These are phyloP conservation scores for Hortaea sp. DNA, from an alignment of 2,329 filamentous ascomycete species.

Conservation along the genomic window DNA sequence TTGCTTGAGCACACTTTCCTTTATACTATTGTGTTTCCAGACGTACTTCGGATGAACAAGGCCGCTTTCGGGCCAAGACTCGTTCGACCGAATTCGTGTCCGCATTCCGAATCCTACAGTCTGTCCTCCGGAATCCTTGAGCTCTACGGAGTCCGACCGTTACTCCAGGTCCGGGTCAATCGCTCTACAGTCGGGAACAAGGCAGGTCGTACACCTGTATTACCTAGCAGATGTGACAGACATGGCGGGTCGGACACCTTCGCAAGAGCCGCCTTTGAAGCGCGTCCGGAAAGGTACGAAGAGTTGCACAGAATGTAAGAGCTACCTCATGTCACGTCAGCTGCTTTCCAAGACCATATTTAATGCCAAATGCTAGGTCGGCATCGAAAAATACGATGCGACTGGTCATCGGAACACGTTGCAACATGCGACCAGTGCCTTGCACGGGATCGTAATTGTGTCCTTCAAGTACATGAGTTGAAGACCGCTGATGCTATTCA, in stretches of 20 bases:
- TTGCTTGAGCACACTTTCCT: not conserved
- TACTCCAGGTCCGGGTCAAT: no score
- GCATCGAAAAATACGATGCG: constrained; percentile 3
- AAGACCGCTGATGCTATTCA: not conserved
- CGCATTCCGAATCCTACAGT: no score
- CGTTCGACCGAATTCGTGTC: no score
- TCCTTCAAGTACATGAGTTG: not conserved
- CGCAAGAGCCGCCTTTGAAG: not conserved
- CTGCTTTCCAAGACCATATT: not conserved
- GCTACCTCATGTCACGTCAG: not conserved
- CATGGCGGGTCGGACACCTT: no score
- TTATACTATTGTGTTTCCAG: no score
- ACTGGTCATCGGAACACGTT: not conserved
- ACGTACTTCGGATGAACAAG: no score
- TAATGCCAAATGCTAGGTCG: not conserved
- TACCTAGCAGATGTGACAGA: no score
- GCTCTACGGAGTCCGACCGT: no score
- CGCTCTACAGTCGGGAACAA: no score
- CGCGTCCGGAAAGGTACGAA: not conserved
- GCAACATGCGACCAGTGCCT: not conserved
- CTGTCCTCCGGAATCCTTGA: no score
- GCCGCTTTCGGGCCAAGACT: no score
- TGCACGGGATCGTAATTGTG: constrained; percentile 1
- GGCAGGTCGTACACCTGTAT: no score
- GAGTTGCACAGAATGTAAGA: not conserved